Evolutionary conservation across 2,329 filamentous ascomycete genomes (phyloP).

Genomic region (Emmonsiellopsis sp.): DNA sequence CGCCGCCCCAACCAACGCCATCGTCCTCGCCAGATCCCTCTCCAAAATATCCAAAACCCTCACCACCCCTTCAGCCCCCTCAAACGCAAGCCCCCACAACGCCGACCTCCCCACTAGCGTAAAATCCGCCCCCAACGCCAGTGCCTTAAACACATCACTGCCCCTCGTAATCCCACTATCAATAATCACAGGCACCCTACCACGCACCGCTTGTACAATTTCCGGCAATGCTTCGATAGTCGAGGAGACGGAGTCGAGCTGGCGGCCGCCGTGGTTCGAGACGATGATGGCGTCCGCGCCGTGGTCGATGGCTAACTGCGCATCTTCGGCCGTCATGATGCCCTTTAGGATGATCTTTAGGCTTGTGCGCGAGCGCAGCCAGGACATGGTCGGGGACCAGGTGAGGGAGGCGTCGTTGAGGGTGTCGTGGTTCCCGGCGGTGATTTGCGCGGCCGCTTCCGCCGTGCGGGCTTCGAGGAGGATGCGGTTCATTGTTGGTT

Average conservation of each 20-base stretch:
- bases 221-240: constrained; percentile 43
- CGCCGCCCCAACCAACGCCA: constrained; percentile 15
- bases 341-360: constrained; percentile 48
- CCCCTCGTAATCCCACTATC: constrained; percentile 38
- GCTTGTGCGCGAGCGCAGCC: neutral
- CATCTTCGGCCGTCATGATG: constrained; percentile 38
- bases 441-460: constrained; percentile 50
- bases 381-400: neutral
- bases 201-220: constrained; percentile 38
- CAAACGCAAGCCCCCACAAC: constrained; percentile 49
- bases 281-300: constrained; percentile 31
- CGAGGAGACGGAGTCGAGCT: constrained; percentile 36
- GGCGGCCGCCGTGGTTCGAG: constrained; percentile 42
- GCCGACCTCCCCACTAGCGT: constrained; percentile 50
- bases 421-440: constrained; percentile 51
- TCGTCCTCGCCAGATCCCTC: constrained; percentile 32
- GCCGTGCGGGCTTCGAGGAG: constrained; percentile 45
- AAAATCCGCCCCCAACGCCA: constrained; percentile 47
- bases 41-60: constrained; percentile 42
- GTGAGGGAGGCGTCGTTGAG: constrained; percentile 21
- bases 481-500: constrained; percentile 33
- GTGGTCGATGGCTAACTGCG: constrained; percentile 32
- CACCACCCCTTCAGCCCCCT: constrained; percentile 46
- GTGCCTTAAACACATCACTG: constrained; percentile 39
- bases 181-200: constrained; percentile 33